These are phyloP conservation scores for Starmerella bacillaris DNA, from an alignment of 805 yeast genomes.

Conservation along the genomic window DNA sequence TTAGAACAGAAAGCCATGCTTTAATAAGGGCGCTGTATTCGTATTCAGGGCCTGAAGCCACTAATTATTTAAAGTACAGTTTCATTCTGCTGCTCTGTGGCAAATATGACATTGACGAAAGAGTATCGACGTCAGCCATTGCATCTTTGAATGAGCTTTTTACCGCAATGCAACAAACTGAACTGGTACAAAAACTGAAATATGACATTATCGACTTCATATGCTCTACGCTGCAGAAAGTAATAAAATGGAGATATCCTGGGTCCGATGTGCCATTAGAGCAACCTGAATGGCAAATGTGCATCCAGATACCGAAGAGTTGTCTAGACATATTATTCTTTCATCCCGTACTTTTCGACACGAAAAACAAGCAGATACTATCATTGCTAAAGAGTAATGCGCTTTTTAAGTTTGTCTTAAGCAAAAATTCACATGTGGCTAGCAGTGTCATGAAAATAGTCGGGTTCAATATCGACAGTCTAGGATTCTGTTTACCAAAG, in stretches of 20 bases:
- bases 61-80: constrained; percentile 51
- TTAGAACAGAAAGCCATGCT: constrained; percentile 45
- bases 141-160: constrained; percentile 37
- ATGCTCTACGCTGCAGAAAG: constrained; percentile 50
- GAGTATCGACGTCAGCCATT: constrained; percentile 37
- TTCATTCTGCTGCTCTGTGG: constrained; percentile 63
- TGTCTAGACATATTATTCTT: constrained; percentile 24
- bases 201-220: constrained; percentile 39
- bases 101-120: constrained; percentile 46
- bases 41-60: constrained; percentile 35
- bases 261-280: constrained; percentile 48
- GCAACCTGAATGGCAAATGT: no score
- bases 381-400: constrained; percentile 27
- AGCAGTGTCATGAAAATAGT: no score
- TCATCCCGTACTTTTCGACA: constrained; percentile 5
- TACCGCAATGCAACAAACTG: constrained; percentile 34
- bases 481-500: no score
- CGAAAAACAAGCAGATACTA: constrained; percentile 11
- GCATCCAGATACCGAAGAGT: constrained; percentile 40
- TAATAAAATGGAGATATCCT: no score
- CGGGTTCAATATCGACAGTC: no score
- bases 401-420: constrained; percentile 34
- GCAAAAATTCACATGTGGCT: no score
- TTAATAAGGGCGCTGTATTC: constrained; percentile 40
- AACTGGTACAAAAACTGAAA: constrained; percentile 45